Base-by-base conservation (phyloP, 192 early-diverging fungal species). In the Entophlyctis luteolus region DNA sequence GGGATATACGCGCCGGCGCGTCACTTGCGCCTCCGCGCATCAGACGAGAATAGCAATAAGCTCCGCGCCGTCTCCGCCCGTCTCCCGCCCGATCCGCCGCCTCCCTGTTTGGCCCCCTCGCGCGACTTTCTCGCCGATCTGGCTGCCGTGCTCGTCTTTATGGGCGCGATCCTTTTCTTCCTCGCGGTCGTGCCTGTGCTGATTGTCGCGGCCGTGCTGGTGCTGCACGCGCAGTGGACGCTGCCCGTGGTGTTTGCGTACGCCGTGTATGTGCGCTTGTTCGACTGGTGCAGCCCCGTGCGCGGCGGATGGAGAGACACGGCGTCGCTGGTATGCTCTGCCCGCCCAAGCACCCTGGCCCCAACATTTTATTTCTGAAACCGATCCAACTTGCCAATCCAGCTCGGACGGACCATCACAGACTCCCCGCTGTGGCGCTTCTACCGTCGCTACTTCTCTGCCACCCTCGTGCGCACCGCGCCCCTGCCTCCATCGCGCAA, bases 361-460 rank as follows among this genome's bases (percentile, higher is more conserved):
- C 50, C 50, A 42, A 42, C 39, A 16, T n/a, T 45, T n/a, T 45
- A 12, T 45, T 45, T n/a, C 42, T 12, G 14, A 57, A 20, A 8
- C 18, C 14, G 8, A 14, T 22, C 18, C 14, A 2, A 29, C 25
- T n/a, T n/a, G 20, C 35, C 33, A 57, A 27, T 34, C 12, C 37
- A 12, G 5, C 16, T 4, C 39, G 4, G 18, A 16, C 8, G n/a
- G n/a, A 36, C 63, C 8, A 4, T 25, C 16, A 50, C 63, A 66
- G 63, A 10, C 36, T n/a, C 37, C 39, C 39, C 39, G 50, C 29
- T 33, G 48, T 73, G 72, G 72, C 4, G 55, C 34, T 6, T 55
- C 39, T 71, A 55, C 55, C 59, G 70, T 4, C 14, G 20, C 18
- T 77, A 74, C 62, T 77, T 74, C 54, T 10, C 32, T 20, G 60